Conservation (phyloP, 768 basidiomycete genomes). For the Auriscalpium microsporum region DNA sequence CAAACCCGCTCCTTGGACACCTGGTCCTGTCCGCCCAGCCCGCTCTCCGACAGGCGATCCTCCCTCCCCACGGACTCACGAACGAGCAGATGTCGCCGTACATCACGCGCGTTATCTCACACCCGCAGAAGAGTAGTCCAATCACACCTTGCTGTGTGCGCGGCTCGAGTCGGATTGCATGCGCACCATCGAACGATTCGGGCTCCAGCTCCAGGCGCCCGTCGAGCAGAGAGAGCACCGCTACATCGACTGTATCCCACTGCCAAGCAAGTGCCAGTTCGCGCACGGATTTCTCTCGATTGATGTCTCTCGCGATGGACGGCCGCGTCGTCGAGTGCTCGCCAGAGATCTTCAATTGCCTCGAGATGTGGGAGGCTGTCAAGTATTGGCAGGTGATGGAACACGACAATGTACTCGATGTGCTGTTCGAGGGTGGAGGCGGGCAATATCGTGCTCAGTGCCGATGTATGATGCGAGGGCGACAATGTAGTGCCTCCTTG, state of each 20-base stretch:
- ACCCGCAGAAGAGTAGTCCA: slow-evolving; percentile 91
- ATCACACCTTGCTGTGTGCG: slow-evolving; percentile 93
- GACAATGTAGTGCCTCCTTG: no score
- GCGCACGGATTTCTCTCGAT: slow-evolving; percentile 75
- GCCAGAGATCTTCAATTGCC: slow-evolving; percentile 83
- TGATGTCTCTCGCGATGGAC: no score
- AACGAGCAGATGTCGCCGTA: slow-evolving; percentile 90
- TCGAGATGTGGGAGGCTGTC: slow-evolving; percentile 99
- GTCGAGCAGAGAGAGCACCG: no score
- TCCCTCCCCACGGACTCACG: slow-evolving; percentile 80
- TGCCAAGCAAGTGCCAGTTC: slow-evolving; percentile 92
- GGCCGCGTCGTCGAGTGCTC: slow-evolving; percentile 86
- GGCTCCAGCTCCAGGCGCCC: no score
- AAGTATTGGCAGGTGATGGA: slow-evolving; percentile 74
- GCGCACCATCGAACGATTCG: no score
- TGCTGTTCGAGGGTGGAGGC: no score
- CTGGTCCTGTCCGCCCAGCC: slow-evolving; percentile 82
- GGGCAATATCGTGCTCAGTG: no score
- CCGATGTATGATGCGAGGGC: no score
- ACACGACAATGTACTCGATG: slow-evolving; percentile 14
- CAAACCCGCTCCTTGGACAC: slow-evolving; percentile 46
- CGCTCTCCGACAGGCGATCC: slow-evolving; percentile 82
- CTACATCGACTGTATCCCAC: slow-evolving; percentile 70
- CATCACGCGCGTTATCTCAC: slow-evolving; percentile 78
- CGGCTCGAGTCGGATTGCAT: slow-evolving; percentile 84